Base-by-base conservation (phyloP, 2,329 filamentous ascomycete genomes). In the Madurella mycetomatis region DNA sequence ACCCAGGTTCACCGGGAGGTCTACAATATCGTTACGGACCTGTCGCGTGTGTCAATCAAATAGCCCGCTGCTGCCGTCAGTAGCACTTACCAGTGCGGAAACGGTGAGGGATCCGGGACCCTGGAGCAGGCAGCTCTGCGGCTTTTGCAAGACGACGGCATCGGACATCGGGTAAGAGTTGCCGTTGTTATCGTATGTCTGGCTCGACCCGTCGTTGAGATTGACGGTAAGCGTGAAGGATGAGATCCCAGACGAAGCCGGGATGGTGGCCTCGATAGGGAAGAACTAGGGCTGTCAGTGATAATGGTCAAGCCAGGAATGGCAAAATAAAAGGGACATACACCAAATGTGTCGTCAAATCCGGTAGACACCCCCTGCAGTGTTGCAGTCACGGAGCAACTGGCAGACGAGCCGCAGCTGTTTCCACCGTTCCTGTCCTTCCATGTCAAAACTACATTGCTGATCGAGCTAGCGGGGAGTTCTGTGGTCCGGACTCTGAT, bases 261-360 rank as follows among this genome's bases (percentile, higher is more conserved):
- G 66, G 62, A 91, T 77, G 53, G 79, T 69, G 30, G 65, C 61
- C n/a, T 68, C 61, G 39, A 79, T 68, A n/a, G 73, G 76, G 60
- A 73, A 79, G 67, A 81, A 82, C 60, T 62, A 40, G 12, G 5
- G n/a, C 3, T 1, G 49, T 61, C 13, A 57, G 47, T 40, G 30
- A 2, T 13, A 9, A 8, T 7, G 17, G 19, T 37, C 9, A 5
- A n/a, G n/a, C 19, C 9, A 39, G 17, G 30, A 17, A 31, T 12
- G n/a, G 3, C 1, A 4, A 9, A 37, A 16, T 25, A 30, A n/a
- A 16, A 2, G 13, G 40, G 31, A 59, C 60, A 15, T 54, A 62
- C 60, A 50, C 73, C 71, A 64, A 85, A 86, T 9, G 70, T 78
- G 55, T 86, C 81, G 63, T 86, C 83, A 50, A 85, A 81, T 2